Base-by-base conservation (phyloP, 176 grass and related monocot species). In the Aechmea fasciata region DNA sequence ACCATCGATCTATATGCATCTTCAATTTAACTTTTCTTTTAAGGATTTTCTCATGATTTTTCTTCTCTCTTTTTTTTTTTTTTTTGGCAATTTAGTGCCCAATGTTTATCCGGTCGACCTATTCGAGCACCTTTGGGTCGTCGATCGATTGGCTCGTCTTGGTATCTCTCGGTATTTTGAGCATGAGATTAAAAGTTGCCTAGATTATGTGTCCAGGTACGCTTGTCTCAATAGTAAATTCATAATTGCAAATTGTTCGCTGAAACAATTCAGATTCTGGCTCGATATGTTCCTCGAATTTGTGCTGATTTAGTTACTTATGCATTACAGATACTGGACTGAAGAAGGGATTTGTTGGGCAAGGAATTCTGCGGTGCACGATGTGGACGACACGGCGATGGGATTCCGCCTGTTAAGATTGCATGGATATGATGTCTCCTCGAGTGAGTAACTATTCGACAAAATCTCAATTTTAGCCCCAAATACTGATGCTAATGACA, bases 301-400 rank as follows among this genome's bases (percentile, higher is more conserved):
- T 7, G 20, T 61, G 15, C 15, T 15, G 15, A 59, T 14, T 59
- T 18, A 59, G 0, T 52, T 14, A 26, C 55, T 61, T 50, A 59
- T 69, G 63, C 53, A 67, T 18, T 50, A 48, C 47, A 96, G 92
- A 65, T 79, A 83, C 57, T 97, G 89, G 93, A 83, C 73, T 24
- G 84, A 92, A 51, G 83, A 84, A 22, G 93, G 93, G 10, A 97
- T 97, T 67, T 97, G 89, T 59, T 97, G 93, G 93, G 86, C 93
- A 10, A 92, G 79, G 49, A 77, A 87, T 73, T 87, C 93, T 5
- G 64, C 28, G 13, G 79, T 97, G 9, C 63, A 83, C 53, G 93
- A 97, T 22, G 83, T 87, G 29, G 93, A 97, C 65, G 93, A 97
- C 74, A 92, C 93, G 0, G 68, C 89, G 17, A 97, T 97, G 93